These are phyloP conservation scores for Diaporthe ilicicola DNA, from an alignment of 2,329 filamentous ascomycete genomes.

Conservation along the genomic window DNA sequence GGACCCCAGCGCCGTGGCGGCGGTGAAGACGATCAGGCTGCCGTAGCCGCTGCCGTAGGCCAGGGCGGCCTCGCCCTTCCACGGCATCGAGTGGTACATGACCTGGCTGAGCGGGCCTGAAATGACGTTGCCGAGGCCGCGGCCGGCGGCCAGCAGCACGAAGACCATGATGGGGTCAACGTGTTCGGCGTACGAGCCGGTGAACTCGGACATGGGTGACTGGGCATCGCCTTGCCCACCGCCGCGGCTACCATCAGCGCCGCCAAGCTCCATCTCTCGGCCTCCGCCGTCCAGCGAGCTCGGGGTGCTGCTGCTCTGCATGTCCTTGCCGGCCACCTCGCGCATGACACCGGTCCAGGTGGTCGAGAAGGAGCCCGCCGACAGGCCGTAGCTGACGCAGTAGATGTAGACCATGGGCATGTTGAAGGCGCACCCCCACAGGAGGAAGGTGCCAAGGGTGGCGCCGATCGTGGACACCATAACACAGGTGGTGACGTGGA, in stretches of 20 bases:
- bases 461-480: constrained; percentile 66
- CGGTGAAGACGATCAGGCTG: constrained; percentile 64
- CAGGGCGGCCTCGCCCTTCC: constrained; percentile 48
- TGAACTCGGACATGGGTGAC: constrained; percentile 20
- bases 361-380: constrained; percentile 69
- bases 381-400: constrained; percentile 70
- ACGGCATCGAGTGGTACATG: constrained; percentile 56
- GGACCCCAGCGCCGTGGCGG: constrained; percentile 58
- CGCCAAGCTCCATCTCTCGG: constrained; percentile 3
- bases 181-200: constrained; percentile 28
- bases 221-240: not conserved
- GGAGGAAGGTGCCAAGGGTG: constrained; percentile 62
- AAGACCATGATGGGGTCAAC: constrained; percentile 64
- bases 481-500: constrained; percentile 63
- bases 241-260: constrained; percentile 7
- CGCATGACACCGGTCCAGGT: constrained; percentile 68
- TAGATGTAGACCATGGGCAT: constrained; percentile 66
- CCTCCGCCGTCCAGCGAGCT: constrained; percentile 35
- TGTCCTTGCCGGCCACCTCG: constrained; percentile 44
- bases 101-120: constrained; percentile 65
- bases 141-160: constrained; percentile 63
- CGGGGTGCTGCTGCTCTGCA: constrained; percentile 21
- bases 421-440: constrained; percentile 68
- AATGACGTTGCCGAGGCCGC: constrained; percentile 68
- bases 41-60: constrained; percentile 63